Conservation (phyloP, 345 rosid species). For the Salix exigua region DNA sequence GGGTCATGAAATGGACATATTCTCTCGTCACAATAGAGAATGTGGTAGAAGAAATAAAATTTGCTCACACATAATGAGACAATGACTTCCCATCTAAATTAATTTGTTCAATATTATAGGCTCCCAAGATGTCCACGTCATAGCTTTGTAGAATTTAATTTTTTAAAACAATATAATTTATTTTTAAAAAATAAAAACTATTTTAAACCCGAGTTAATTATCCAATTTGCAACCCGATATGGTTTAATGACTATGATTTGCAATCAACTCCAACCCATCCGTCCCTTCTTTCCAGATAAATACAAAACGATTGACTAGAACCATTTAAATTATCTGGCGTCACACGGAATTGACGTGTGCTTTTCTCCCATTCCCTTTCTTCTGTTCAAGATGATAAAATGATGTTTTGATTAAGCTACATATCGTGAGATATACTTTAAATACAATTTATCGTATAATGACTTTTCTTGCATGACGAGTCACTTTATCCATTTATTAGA, state of each 20-base stretch:
- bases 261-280: not conserved
- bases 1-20: not conserved
- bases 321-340: slow-evolving; percentile 41
- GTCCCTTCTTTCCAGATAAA: not conserved
- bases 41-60: not conserved
- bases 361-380: not conserved
- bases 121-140: not conserved
- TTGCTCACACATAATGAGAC: not conserved
- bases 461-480: not conserved
- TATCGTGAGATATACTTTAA: slow-evolving; percentile 8
- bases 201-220: no score
- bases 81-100: not conserved
- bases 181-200: no score
- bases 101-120: not conserved
- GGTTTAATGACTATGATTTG: no score
- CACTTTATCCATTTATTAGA: slow-evolving; percentile 27
- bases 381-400: not conserved
- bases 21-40: not conserved
- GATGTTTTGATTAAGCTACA: not conserved
- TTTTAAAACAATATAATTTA: no score
- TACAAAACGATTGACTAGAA: slow-evolving; percentile 28
- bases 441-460: not conserved
- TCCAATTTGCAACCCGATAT: no score
- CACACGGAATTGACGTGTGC: slow-evolving; percentile 39
- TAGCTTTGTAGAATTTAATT: not conserved